Evolutionary conservation across 352 stramenopile genomes (phyloP).

Genomic region (Pythium apleroticum): DNA sequence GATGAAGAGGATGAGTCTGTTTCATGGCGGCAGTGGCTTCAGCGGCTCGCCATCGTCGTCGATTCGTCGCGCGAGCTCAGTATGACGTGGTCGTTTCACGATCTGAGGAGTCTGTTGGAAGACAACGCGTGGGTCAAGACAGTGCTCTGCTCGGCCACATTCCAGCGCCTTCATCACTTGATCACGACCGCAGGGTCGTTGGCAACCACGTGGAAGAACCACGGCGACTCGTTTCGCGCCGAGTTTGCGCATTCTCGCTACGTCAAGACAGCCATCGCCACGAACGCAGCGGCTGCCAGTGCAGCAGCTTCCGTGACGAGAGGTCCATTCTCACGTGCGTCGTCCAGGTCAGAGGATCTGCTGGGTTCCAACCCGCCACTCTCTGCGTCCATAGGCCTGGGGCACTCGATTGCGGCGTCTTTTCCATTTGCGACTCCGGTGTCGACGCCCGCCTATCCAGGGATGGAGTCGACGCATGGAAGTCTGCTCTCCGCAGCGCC

Average conservation of each 20-base stretch:
- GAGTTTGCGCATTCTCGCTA: slow-evolving; percentile 43
- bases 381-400: not conserved
- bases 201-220: slow-evolving; percentile 47
- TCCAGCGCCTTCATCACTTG: slow-evolving; percentile 31
- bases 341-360: not conserved
- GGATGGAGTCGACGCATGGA: slow-evolving; percentile 9
- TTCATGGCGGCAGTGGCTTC: slow-evolving; percentile 21
- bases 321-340: slow-evolving; percentile 2
- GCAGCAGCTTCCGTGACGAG: not conserved
- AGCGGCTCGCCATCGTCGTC: slow-evolving; percentile 29
- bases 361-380: not conserved
- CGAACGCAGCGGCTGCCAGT: not conserved
- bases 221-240: slow-evolving; percentile 48
- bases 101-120: slow-evolving; percentile 33
- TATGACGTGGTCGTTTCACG: slow-evolving; percentile 38
- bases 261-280: slow-evolving; percentile 6
- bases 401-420: slow-evolving; percentile 15
- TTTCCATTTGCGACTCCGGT: slow-evolving; percentile 29
- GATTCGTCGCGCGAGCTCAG: slow-evolving; percentile 45
- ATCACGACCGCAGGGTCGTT: slow-evolving; percentile 38
- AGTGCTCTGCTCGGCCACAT: slow-evolving; percentile 29
- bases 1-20: not conserved
- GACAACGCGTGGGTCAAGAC: slow-evolving; percentile 47
- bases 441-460: slow-evolving; percentile 16
- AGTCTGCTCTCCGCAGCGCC: not conserved